A percentile compares a stretch with the other conserved stretches of the same genome.
Conservation (phyloP, 345 rosid species). For the Adansonia digitata region DNA sequence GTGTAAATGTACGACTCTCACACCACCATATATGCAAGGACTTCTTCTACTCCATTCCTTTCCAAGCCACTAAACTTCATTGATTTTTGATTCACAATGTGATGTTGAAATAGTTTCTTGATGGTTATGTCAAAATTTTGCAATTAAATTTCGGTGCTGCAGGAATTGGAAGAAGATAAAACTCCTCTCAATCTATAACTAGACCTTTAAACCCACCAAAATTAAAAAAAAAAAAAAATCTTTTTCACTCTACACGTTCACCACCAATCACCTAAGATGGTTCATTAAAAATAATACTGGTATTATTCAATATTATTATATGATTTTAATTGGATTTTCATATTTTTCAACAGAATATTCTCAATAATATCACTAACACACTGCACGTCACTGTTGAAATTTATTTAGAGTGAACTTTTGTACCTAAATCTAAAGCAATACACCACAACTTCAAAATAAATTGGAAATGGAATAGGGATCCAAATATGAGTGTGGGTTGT, state of each 20-base stretch:
- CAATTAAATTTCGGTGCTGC: background rate
- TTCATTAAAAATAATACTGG: too few relatives aligned
- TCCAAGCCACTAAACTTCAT: background rate
- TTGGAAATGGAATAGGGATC: background rate
- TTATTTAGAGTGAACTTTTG: background rate
- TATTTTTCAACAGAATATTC: too few relatives aligned
- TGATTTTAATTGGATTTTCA: too few relatives aligned
- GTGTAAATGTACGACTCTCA: constrained; percentile 35
- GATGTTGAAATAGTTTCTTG: background rate
- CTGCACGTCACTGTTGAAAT: too few relatives aligned
- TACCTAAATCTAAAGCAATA: background rate
- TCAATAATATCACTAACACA: too few relatives aligned
- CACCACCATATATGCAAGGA: background rate
- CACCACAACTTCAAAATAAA: too few relatives aligned
- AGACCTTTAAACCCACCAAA: too few relatives aligned
- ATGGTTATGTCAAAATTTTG: background rate
- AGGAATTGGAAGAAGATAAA: too few relatives aligned
- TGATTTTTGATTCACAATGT: background rate
- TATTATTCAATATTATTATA: too few relatives aligned
- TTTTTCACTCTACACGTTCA: background rate
- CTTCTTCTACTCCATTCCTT: background rate
- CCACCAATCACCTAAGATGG: background rate
- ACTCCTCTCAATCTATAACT: too few relatives aligned
- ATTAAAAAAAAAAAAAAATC: too few relatives aligned
- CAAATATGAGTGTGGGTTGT: background rate